Conservation (phyloP, 768 basidiomycete species). For the Xerocomellus amylosporus region DNA sequence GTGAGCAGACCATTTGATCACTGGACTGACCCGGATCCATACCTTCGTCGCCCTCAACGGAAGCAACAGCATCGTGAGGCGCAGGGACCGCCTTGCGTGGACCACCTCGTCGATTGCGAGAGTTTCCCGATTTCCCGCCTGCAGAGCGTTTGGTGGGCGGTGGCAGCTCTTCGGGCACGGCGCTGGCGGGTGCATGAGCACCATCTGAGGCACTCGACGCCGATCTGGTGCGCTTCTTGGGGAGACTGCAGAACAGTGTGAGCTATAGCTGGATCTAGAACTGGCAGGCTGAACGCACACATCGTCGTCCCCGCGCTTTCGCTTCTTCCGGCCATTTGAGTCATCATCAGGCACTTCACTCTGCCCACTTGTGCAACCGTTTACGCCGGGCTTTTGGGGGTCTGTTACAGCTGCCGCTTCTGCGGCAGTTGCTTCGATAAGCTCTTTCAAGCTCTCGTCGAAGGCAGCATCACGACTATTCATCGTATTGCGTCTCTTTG, state of each 20-base stretch:
- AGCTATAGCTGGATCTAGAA: constrained; percentile 3
- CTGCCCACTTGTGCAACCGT: constrained; percentile 41
- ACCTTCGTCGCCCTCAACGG: constrained; percentile 66
- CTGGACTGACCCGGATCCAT: constrained; percentile 24
- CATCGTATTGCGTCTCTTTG: constrained; percentile 94
- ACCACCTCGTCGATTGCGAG: constrained; percentile 33
- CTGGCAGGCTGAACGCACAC: constrained; percentile 42
- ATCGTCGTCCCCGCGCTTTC: constrained; percentile 76
- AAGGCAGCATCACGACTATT: constrained; percentile 94
- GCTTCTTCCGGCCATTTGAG: constrained; percentile 54
- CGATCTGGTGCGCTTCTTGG: constrained; percentile 75
- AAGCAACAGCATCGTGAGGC: constrained; percentile 22
- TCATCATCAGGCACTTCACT: constrained; percentile 51
- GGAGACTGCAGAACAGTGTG: constrained; percentile 34
- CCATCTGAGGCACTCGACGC: constrained; percentile 68
- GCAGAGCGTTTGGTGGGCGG: constrained; percentile 33
- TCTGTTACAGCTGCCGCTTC: constrained; percentile 60
- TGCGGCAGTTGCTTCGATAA: constrained; percentile 70
- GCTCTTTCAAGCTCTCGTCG: constrained; percentile 80
- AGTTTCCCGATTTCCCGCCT: constrained; percentile 25
- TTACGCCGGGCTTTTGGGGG: constrained; percentile 31
- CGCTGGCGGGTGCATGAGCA: constrained; percentile 38
- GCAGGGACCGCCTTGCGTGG: constrained; percentile 25
- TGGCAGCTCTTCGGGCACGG: constrained; percentile 41
- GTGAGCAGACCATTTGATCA: constrained; percentile 20